Evolutionary conservation across 352 stramenopile genomes (phyloP).

Genomic region (Peronospora belbahrii): DNA sequence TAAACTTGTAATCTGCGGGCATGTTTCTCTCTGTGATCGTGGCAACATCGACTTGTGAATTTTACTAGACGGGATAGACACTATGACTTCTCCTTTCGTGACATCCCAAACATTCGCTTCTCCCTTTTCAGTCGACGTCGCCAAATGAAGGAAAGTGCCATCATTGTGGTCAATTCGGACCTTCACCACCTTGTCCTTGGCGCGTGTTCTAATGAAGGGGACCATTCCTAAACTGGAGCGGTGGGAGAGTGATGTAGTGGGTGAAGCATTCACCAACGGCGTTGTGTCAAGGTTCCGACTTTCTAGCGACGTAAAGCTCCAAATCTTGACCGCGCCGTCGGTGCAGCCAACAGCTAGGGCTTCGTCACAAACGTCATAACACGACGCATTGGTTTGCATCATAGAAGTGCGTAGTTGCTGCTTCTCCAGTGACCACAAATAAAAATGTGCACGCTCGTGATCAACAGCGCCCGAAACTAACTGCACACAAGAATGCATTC

Average conservation of each 20-base stretch:
- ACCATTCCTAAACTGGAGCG: conserved; percentile 74
- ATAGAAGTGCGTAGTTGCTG: conserved; percentile 57
- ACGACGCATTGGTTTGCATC: conserved; percentile 54
- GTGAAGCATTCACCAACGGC: conserved; percentile 40
- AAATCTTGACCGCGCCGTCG: conserved; percentile 76
- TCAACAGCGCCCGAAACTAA: conserved; percentile 69
- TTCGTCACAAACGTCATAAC: conserved; percentile 77
- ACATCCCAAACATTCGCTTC: conserved; percentile 86
- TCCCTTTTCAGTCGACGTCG: conserved; percentile 79
- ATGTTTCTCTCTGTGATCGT: conserved; percentile 49
- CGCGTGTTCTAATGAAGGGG: conserved; percentile 74
- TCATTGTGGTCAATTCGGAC: conserved; percentile 80
- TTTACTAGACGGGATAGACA: conserved; percentile 69
- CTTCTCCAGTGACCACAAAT: conserved; percentile 79
- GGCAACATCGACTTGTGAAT: conserved; percentile 80
- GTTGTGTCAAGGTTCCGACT: conserved; percentile 38
- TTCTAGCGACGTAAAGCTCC: conserved; percentile 68
- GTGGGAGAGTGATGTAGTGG: conserved; percentile 69
- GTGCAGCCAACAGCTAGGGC: conserved; percentile 65
- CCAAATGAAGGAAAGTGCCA: conserved; percentile 68
- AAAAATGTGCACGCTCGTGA: conserved; percentile 71
- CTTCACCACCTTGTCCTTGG: conserved; percentile 69
- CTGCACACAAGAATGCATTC: conserved; percentile 22
- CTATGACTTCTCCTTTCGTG: conserved; percentile 74
- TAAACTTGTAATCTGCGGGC: conserved; percentile 77